Conservation (phyloP, 129 eudicot species). For the Chrysanthemum seticuspe region DNA sequence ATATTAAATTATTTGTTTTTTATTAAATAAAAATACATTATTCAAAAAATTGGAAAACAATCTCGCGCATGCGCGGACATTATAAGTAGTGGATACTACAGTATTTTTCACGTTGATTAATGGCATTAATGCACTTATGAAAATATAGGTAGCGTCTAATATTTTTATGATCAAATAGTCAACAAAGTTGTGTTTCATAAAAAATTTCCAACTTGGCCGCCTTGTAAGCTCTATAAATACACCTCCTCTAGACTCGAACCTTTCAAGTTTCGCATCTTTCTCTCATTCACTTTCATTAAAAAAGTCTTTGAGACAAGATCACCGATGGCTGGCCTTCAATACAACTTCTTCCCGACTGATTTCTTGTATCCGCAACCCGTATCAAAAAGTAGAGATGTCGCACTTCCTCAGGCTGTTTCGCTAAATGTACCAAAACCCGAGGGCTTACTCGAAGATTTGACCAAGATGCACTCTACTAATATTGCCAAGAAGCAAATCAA, state of each 20-base stretch:
- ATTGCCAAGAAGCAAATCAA: conserved; percentile 26
- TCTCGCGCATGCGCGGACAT: too few relatives aligned
- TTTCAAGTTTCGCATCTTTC: conserved; percentile 14
- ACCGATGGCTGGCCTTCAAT: conserved; percentile 43
- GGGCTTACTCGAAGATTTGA: conserved; percentile 7
- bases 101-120: too few relatives aligned
- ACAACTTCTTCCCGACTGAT: conserved; percentile 47
- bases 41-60: too few relatives aligned
- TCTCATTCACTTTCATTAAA: conserved; percentile 5
- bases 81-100: too few relatives aligned
- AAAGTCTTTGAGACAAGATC: conserved; percentile 8
- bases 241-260: conserved; percentile 15
- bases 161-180: conserved; percentile 15
- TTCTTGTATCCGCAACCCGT: conserved; percentile 33
- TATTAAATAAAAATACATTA: too few relatives aligned
- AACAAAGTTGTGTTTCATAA: conserved; percentile 23
- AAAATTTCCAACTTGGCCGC: neutral
- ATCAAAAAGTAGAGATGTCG: conserved; percentile 7
- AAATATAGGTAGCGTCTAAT: too few relatives aligned
- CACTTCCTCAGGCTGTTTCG: conserved; percentile 19
- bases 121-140: too few relatives aligned
- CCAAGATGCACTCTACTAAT: conserved; percentile 11
- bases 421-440: conserved; percentile 23
- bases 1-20: too few relatives aligned
- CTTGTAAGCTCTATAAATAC: conserved; percentile 29